Conservation (phyloP, 495 filamentous ascomycete genomes). For the Lophium mytilinum region DNA sequence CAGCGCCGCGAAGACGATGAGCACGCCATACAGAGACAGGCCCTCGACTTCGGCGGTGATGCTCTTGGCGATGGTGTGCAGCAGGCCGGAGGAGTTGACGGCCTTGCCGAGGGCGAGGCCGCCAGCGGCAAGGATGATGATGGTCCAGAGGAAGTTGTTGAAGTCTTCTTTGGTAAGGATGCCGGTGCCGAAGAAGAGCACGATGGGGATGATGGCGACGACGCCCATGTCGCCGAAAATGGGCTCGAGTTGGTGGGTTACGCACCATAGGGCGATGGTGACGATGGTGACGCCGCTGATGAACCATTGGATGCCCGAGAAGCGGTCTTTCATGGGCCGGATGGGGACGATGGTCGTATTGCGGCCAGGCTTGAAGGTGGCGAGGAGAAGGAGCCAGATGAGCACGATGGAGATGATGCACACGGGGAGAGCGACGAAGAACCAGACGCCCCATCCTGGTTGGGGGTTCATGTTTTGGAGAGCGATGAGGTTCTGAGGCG, state of each 20-base stretch:
- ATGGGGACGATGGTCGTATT: constrained; percentile 91
- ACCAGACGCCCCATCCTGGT: constrained; percentile 91
- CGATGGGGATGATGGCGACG: constrained; percentile 90
- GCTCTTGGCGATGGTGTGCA: constrained; percentile 71
- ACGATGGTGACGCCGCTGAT: constrained; percentile 74
- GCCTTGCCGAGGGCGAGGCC: constrained; percentile 90
- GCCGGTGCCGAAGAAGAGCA: constrained; percentile 92
- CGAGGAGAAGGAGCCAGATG: constrained; percentile 81
- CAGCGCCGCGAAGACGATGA: constrained; percentile 76
- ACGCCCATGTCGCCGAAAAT: constrained; percentile 97
- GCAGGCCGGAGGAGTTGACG: constrained; percentile 84
- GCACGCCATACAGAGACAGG: constrained; percentile 76
- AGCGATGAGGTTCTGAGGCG: constrained; percentile 94
- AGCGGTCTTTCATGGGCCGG: constrained; percentile 75
- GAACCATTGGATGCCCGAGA: constrained; percentile 88
- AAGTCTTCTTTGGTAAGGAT: constrained; percentile 99
- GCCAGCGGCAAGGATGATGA: constrained; percentile 96
- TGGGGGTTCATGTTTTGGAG: constrained; percentile 86
- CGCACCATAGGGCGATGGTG: constrained; percentile 90
- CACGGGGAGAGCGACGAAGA: constrained; percentile 89
- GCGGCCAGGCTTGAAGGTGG: constrained; percentile 73
- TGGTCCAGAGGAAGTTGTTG: constrained; percentile 99
- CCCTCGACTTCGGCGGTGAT: constrained; percentile 70
- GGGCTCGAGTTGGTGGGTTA: constrained; percentile 75
- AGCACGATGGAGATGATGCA: constrained; percentile 81